Evolutionary conservation across 306 rosid species (phyloP), one percentile per base, ranked within the genome.

Genomic region (Vachellia collinsii): DNA sequence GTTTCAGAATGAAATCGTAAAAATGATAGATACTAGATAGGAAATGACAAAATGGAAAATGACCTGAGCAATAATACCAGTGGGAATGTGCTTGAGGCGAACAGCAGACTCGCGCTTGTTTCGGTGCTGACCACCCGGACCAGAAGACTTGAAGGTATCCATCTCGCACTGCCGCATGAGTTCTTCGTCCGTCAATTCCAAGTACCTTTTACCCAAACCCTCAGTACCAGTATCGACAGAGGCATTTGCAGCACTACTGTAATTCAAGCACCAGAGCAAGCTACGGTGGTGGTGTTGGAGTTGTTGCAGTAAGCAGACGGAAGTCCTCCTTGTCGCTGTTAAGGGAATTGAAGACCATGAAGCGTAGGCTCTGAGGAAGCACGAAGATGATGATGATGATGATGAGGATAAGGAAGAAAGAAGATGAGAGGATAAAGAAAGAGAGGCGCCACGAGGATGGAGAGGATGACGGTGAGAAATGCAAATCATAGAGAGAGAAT

Each of bases 61-160:
- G 61, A 92, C 97, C 93, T 94, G 97, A 8, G 97, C 92, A 39
- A 86, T 74, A 61, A 95, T 83, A 7, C 96, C 97, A 37, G 98
- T 90, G 54, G 99, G 99, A 38, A 89, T 73, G 86, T 95, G 99
- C 80, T 90, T 91, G 71, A 95, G 86, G 23, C 99, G 91, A n/a
- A 95, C 98, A 3, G 98, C 89, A 17, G 97, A 80, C 59, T 95
- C 99, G 14, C 96, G 90, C 88, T 93, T 93, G 89, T 95, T 95
- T 43, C 99, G 98, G 83, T 95, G 98, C 77, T 95, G 99, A 25
- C 99, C 99, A 3, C 99, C 99, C 0, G 99, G 93, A 25, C 98
- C 99, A 0, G 97, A 90, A 5, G 96, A 12, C 83, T 87, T 95
- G 84, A 91, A 95, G 17, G 97, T 93, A 7, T 56, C 90, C 93